Base-by-base conservation (phyloP, 768 basidiomycete species). In the Mycena belliarum region DNA sequence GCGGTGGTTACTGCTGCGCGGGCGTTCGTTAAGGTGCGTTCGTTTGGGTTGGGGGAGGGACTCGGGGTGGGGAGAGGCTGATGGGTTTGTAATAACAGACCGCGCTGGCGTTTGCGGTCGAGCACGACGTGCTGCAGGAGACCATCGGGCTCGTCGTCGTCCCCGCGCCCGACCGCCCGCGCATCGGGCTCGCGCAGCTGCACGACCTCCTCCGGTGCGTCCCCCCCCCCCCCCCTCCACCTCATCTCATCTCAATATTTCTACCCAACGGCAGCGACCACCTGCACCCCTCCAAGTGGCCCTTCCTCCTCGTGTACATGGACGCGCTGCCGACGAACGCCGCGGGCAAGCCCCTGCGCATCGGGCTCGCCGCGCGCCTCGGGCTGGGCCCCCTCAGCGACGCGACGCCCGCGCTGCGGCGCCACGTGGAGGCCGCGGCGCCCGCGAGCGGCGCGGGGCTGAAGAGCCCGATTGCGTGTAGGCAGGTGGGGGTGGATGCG, bases 271-370 rank as follows among this genome's bases (percentile, higher is more conserved):
- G 4, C 42, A 78, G 77, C 53, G 76, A 75, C 20, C 71, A 77
- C 58, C 66, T 81, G 15, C 79, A 80, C 55, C 78, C 79, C 12
- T 76, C 77, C 6, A 80, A 79, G 66, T 81, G 79, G 79, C 79
- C 79, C 0, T 79, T 75, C 63, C 73, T 70, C 2, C 59, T 81
- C 32, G 74, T 81, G 16, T 81, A 78, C 63, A 80, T 81, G 74
- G 69, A 74, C 37, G 75, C 76, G 51, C 59, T 81, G 5, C 80
- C 80, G 10, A 79, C 78, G 67, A 80, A 80, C 66, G 70, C 71
- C 46, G 76, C 77, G 26, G 79, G 79, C 44, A 80, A 81, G 65
- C 75, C 76, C n/a, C 68, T 79, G 12, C 74, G 79, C 12, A 79
- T 79, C 64, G 75, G 75, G 48, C 67, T 80, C 29, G 69, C 76